phyloP scores from a whole-genome alignment of 192 early-diverging fungal species.

The Chytriomyces hyalinus region DNA sequence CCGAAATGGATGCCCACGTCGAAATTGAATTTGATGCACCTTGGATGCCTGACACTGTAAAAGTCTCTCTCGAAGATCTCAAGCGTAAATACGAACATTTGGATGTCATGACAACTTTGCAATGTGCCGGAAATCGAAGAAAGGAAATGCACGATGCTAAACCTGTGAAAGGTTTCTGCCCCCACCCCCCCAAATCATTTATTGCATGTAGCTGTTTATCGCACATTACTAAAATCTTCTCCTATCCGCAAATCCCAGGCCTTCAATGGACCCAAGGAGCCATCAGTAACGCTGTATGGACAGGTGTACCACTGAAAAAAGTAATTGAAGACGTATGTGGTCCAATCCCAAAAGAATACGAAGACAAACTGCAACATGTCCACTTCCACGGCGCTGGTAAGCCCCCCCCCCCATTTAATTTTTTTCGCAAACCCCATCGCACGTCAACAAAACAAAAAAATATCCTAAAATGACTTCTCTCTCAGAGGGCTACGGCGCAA shows the following conservation, averaged over 20 bases:
- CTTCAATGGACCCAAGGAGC: slow-evolving; percentile 82
- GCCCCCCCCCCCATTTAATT: background rate
- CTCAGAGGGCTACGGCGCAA: slow-evolving; percentile 67
- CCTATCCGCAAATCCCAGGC: slow-evolving; percentile 40
- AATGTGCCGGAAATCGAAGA: slow-evolving; percentile 87
- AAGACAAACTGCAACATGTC: slow-evolving; percentile 64
- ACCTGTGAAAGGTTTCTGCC: slow-evolving; percentile 55
- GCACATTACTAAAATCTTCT: background rate
- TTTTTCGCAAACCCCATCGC: too few relatives aligned
- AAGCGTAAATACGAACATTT: slow-evolving; percentile 54
- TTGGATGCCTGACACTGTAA: slow-evolving; percentile 48
- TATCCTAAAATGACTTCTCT: too few relatives aligned
- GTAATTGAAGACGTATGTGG: slow-evolving; percentile 70
- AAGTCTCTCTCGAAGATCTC: slow-evolving; percentile 57
- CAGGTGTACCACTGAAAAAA: slow-evolving; percentile 77
- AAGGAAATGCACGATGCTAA: slow-evolving; percentile 79
- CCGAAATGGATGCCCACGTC: slow-evolving; percentile 69
- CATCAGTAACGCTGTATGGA: slow-evolving; percentile 79
- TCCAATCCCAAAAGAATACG: slow-evolving; percentile 66
- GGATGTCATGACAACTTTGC: slow-evolving; percentile 68
- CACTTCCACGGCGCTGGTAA: slow-evolving; percentile 39
- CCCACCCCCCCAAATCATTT: too few relatives aligned
- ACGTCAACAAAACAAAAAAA: too few relatives aligned
- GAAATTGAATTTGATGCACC: slow-evolving; percentile 63
- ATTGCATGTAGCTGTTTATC: background rate